Percentiles rank a stretch among this genome's conserved stretches.
These are phyloP conservation scores for Aurantiochytrium sp. DNA, from an alignment of 108 stramenopile genomes.

Conservation along the genomic window DNA sequence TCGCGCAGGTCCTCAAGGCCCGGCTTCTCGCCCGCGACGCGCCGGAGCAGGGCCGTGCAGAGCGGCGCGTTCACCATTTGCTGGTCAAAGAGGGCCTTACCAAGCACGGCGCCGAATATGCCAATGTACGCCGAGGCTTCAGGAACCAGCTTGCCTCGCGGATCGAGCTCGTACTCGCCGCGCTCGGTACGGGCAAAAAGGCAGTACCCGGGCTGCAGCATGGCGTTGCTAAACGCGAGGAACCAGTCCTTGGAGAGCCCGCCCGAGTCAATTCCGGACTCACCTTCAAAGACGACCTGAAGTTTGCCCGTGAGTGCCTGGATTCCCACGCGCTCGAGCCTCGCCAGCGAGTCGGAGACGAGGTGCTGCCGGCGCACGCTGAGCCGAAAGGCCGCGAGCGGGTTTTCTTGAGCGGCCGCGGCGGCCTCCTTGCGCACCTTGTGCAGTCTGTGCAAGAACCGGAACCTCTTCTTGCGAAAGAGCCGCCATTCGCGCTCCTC, in stretches of 20 bases:
- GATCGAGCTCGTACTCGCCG: neutral
- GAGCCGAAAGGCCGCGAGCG: neutral
- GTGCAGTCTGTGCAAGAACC: neutral
- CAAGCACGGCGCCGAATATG: neutral
- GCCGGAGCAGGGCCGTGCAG: neutral
- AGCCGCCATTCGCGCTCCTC: neutral
- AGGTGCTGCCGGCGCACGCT: neutral
- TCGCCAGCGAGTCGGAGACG: neutral
- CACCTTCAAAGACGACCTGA: constrained; percentile 26
- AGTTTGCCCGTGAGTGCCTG: neutral
- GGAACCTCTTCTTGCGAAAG: constrained; percentile 24
- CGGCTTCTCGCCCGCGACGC: neutral
- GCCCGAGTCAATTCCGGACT: constrained; percentile 35
- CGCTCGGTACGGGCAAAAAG: neutral
- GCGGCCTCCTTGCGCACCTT: neutral
- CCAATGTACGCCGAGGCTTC: neutral
- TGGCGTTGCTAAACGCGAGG: neutral
- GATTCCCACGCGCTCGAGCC: neutral
- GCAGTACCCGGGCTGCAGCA: constrained; percentile 14
- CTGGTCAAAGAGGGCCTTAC: constrained; percentile 23
- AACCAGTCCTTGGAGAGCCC: constrained; percentile 41
- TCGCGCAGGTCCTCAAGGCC: neutral
- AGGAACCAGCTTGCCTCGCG: neutral
- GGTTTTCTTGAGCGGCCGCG: neutral
- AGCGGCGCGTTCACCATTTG: neutral